Base-by-base conservation (phyloP, 2,329 filamentous ascomycete genomes). In the Nemania diffusa region DNA sequence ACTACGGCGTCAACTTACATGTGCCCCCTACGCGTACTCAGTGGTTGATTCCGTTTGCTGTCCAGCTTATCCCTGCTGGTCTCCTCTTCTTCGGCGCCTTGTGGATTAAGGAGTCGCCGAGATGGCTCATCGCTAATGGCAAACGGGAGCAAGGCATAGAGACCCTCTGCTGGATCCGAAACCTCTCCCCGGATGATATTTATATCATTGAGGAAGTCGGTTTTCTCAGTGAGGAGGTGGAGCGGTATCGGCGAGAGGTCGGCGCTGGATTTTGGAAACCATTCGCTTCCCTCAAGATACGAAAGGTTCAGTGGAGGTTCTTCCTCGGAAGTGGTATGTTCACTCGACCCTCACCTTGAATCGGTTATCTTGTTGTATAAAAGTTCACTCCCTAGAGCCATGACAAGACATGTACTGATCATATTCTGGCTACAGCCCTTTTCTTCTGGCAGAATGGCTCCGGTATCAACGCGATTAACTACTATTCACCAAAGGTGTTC, bases 391-490 rank as follows among this genome's bases (percentile, higher is more conserved):
- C n/a, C n/a, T n/a, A n/a, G n/a, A n/a, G n/a, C n/a, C n/a, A n/a
- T n/a, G 11, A 24, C 2, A 17, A 3, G 13, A 44, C 11, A 24
- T 34, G 46, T 22, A 40, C 59, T 64, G 51, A 67, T 24, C 13
- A 60, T 5, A n/a, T 26, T 17, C 3, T 34, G 13, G 48, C 1
- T 9, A 8, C n/a, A 68, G 65, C 92, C 74, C 84, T 95, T 22
- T 94, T 94, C 83, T 81, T 94, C 60, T 93, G 89, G 85, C 92
- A 95, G 79, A 95, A 95, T 73, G 90, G 90, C 57, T 85, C 82
- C 2, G 91, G 91, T 2, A 93, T 93, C 81, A 91, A 91, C 72
- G 88, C 88, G 4, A 86, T 88, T 76, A 90, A 90, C 78, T 90
- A 90, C 77, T 89, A 88, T 74, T 83, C 82, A 0, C 88, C 88